Conservation (phyloP, 2,329 filamentous ascomycete species). For the Claviceps spartinae region DNA sequence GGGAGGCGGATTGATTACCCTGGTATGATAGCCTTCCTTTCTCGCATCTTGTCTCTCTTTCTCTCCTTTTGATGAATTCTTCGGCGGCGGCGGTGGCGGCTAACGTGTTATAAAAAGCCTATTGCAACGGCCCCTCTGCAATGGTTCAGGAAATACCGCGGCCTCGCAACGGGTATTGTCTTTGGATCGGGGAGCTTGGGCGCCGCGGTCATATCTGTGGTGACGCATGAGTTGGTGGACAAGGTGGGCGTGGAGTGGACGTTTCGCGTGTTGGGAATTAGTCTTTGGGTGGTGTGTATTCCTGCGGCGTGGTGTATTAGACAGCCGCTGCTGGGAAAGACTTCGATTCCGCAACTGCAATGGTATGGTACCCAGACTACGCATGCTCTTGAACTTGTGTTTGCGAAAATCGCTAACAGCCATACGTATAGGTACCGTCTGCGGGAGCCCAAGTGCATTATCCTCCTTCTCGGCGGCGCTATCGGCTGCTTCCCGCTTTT, state of each 20-base stretch:
- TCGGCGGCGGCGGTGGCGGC: too few species aligned
- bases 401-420: not conserved
- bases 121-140: constrained; percentile 14
- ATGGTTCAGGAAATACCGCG: constrained; percentile 14
- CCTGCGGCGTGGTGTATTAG: constrained; percentile 14
- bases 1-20: constrained; percentile 13
- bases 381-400: not conserved
- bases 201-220: constrained; percentile 15
- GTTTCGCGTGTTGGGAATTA: constrained; percentile 14
- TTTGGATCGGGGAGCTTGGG: constrained; percentile 15
- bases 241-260: constrained; percentile 15
- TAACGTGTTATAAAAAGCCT: constrained; percentile 7
- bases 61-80: not conserved
- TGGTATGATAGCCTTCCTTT: constrained; percentile 8
- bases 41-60: not conserved
- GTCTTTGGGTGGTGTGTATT: constrained; percentile 16
- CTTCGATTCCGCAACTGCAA: constrained; percentile 10
- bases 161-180: constrained; percentile 16
- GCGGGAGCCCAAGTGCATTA: constrained; percentile 11
- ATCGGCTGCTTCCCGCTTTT: constrained; percentile 15
- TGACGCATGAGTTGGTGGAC: constrained; percentile 10
- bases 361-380: constrained; percentile 8
- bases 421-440: constrained; percentile 12
- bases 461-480: constrained; percentile 12
- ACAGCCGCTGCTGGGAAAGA: constrained; percentile 5